A percentile compares a stretch with the other conserved stretches of the same genome.
These are phyloP conservation scores for Ceratobasidium sp. DNA, from an alignment of 1,284 basidiomycete genomes.

Conservation along the genomic window DNA sequence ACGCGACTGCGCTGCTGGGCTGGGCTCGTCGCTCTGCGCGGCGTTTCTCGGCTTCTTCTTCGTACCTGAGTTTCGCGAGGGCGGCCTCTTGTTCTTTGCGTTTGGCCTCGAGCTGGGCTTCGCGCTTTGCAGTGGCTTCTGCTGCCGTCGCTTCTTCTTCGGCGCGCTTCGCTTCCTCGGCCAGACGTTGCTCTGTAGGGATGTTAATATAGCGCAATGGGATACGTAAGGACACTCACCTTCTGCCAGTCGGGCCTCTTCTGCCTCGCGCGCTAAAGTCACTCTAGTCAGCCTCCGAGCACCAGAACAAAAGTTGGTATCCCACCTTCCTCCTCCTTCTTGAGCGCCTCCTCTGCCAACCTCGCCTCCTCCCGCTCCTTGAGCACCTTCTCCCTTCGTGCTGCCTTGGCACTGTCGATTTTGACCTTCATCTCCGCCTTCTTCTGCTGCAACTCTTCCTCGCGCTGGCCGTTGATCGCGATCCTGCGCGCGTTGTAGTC, in stretches of 20 bases:
- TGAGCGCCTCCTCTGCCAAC: slow-evolving; percentile 59
- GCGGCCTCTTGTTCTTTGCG: slow-evolving; percentile 66
- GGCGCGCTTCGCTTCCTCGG: slow-evolving; percentile 47
- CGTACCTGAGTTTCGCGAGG: slow-evolving; percentile 66
- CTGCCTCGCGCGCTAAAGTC: slow-evolving; percentile 60
- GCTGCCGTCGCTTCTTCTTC: slow-evolving; percentile 62
- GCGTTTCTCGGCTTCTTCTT: slow-evolving; percentile 78
- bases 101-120: slow-evolving; percentile 50
- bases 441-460: slow-evolving; percentile 74
- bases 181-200: slow-evolving; percentile 42
- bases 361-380: slow-evolving; percentile 67
- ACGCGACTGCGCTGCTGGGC: slow-evolving; percentile 43
- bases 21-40: slow-evolving; percentile 49
- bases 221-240: background rate
- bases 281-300: slow-evolving; percentile 28
- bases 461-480: slow-evolving; percentile 67
- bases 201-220: background rate
- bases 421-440: slow-evolving; percentile 68
- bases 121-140: slow-evolving; percentile 59
- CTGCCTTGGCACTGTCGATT: slow-evolving; percentile 86
- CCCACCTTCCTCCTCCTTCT: slow-evolving; percentile 56
- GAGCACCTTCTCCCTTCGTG: slow-evolving; percentile 64
- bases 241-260: slow-evolving; percentile 58
- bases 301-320: slow-evolving; percentile 57
- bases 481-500: slow-evolving; percentile 74